phyloP scores from a whole-genome alignment of 371 early-diverging fungal genomes.

The Entomophthora muscae region DNA sequence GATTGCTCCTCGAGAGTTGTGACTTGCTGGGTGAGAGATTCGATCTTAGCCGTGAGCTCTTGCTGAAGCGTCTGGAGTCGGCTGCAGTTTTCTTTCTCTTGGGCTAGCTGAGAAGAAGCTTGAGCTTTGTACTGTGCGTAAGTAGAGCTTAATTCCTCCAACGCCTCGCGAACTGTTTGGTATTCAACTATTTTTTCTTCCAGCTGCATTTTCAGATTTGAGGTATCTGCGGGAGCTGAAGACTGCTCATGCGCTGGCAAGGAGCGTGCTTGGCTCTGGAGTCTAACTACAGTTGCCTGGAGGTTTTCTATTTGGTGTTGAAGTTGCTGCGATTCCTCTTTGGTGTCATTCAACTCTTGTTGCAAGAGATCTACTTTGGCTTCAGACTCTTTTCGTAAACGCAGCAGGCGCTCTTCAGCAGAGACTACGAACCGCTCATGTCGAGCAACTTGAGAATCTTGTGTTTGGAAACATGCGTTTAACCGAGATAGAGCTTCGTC shows the following conservation, averaged over 20 bases:
- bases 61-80: background rate
- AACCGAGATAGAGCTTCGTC: background rate
- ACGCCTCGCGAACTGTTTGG: background rate
- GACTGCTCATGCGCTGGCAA: too few relatives aligned
- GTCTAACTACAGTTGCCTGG: background rate
- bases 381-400: background rate
- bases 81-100: background rate
- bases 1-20: background rate
- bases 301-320: background rate
- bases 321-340: background rate
- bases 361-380: background rate
- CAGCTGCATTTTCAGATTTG: background rate
- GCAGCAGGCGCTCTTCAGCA: background rate
- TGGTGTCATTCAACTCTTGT: background rate
- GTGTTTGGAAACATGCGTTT: background rate
- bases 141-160: background rate
- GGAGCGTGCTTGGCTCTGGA: background rate
- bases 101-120: background rate
- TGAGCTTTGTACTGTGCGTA: background rate
- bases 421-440: background rate
- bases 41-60: background rate
- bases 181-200: background rate
- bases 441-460: background rate
- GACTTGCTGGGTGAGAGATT: background rate
- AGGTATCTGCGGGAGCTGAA: background rate